Evolutionary conservation across 163 green algal species (phyloP), one percentile per base, ranked within the genome.

Genomic region (Scenedesmus sp.): DNA sequence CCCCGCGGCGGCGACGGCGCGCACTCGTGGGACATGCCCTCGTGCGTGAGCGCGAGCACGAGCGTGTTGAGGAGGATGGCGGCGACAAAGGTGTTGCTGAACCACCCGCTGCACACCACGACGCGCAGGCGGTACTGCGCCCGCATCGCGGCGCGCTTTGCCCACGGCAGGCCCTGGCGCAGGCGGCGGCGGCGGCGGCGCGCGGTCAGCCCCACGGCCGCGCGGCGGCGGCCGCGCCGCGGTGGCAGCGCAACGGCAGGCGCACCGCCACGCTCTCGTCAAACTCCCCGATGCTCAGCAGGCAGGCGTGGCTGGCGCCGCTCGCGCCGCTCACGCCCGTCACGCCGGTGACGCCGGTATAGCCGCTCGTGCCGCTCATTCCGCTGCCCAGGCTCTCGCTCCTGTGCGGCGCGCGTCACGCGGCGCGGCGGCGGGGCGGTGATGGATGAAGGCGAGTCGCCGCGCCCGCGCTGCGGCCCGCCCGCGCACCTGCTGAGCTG

Each of bases 31-130:
- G 44, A 77, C 86, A 91, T 92, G 48, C 80, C 85, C 56, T 93
- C 60, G 63, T 89, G 84, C 65, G 91, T 85, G n/a, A 93, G 77
- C 3, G 88, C 86, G 71, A 97, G 83, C 31, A 89, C 53, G 2
- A 92, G 31, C 2, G 92, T 94, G 78, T 94, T 95, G 18, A 88
- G 11, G 3, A 95, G 51, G 29, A 95, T 96, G 63, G 87, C 56
- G 9, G 80, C 18, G 60, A 94, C 75, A 81, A 96, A 95, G 65
- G 92, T 82, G 63, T 87, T 80, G 66, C 88, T 89, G 83, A 95
- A 95, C 10, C 82, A 63, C 17, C 69, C 69, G 60, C 79, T 80
- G 33, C 80, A 63, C 2, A 87, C 81, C 31, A 86, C 4, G 10
- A 83, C 42, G 15, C 85, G 74, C 2, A 85, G 33, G 3, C 84